These are phyloP conservation scores for Pueraria montana DNA, from an alignment of 306 rosid genomes.

Conservation along the genomic window DNA sequence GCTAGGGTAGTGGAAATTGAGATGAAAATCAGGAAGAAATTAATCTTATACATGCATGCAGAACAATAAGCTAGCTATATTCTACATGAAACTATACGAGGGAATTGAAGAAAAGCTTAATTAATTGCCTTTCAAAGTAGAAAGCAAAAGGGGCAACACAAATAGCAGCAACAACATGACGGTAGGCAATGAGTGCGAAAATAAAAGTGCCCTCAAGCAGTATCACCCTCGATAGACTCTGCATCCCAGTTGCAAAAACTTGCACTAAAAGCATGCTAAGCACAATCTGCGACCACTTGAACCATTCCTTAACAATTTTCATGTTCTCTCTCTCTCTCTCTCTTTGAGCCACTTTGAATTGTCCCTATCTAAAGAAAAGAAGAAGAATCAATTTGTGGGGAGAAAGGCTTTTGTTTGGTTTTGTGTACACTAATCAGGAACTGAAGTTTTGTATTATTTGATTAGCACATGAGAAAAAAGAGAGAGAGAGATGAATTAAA, in stretches of 20 bases:
- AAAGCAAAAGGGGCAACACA: constrained; percentile 73
- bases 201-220: constrained; percentile 60
- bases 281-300: constrained; percentile 45
- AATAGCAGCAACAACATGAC: constrained; percentile 63
- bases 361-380: background rate
- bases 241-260: constrained; percentile 57
- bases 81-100: background rate
- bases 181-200: constrained; percentile 67
- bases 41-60: background rate
- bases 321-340: background rate
- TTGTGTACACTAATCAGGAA: background rate
- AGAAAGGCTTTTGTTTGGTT: background rate
- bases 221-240: constrained; percentile 55
- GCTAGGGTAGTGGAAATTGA: background rate
- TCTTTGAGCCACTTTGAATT: background rate
- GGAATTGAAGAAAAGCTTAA: background rate
- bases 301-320: constrained; percentile 46
- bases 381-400: background rate
- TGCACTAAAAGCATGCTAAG: constrained; percentile 63
- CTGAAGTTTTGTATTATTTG: background rate
- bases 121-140: constrained; percentile 59
- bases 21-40: background rate
- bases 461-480: background rate
- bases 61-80: background rate
- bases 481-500: background rate